Evolutionary conservation across 2,329 filamentous ascomycete species (phyloP).

Genomic region (Sporothrix curviconia): DNA sequence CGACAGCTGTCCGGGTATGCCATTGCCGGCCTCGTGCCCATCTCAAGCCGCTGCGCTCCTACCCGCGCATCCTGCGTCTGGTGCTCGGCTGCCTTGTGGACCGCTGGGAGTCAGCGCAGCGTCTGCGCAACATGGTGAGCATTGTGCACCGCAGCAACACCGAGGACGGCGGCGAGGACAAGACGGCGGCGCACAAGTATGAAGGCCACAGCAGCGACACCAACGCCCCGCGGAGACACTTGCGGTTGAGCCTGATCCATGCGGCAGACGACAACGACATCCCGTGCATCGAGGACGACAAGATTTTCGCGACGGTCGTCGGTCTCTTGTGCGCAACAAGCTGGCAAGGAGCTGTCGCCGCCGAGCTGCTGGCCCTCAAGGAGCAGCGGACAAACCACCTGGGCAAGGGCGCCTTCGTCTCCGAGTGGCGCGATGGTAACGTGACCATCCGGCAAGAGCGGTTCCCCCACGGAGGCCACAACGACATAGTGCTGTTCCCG

Average conservation of each 20-base stretch:
- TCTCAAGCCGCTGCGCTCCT: constrained; percentile 68
- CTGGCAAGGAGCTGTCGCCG: constrained; percentile 32
- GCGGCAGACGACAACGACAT: constrained; percentile 79
- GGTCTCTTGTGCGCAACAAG: constrained; percentile 19
- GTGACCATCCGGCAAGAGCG: constrained; percentile 49
- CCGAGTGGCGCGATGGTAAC: constrained; percentile 39
- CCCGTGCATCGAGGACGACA: constrained; percentile 62
- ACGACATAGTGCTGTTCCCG: constrained; percentile 59
- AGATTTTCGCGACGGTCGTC: constrained; percentile 54
- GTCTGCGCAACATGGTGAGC: constrained; percentile 53
- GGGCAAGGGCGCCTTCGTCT: constrained; percentile 42
- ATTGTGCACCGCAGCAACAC: constrained; percentile 35
- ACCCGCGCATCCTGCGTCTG: constrained; percentile 56
- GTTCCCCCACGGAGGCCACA: constrained; percentile 56
- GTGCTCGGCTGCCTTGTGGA: constrained; percentile 65
- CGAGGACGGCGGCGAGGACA: constrained; percentile 22
- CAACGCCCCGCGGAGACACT: constrained; percentile 19
- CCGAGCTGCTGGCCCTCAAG: constrained; percentile 32
- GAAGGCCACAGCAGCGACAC: background rate
- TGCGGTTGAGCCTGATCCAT: constrained; percentile 70
- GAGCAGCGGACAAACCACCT: constrained; percentile 37
- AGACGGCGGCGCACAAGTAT: no score
- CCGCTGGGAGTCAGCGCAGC: constrained; percentile 66
- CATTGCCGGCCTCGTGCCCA: constrained; percentile 68
- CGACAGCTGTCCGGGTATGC: constrained; percentile 65